Evolutionary conservation across 352 stramenopile species (phyloP), one percentile per base, ranked within the genome.

Genomic region (Phytophthora hibernalis): DNA sequence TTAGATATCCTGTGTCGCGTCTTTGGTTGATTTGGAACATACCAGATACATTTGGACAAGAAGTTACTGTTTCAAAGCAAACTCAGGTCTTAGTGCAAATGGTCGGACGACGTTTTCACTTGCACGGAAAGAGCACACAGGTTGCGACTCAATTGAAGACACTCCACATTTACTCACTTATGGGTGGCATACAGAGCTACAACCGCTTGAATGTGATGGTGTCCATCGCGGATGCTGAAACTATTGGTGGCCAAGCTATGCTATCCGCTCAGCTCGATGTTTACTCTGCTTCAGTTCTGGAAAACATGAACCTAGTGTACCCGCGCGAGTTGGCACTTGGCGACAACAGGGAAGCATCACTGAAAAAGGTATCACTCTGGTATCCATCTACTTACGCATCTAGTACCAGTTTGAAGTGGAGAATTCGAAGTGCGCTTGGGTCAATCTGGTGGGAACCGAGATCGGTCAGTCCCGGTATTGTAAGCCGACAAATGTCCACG

Each of bases 21-120:
- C 37, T 54, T n/a, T 71, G 63, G 63, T 35, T 66, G 33, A 44
- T 71, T 40, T 71, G 63, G 63, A 71, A 71, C 38, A 43, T 61
- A n/a, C 55, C 63, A 18, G 20, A 37, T 11, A 45, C 30, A 31
- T 66, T 71, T 18, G 22, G 43, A 22, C 38, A 61, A n/a, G 42
- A 31, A 5, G 16, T 66, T 35, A 11, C 22, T 10, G 40, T 45
- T 22, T 22, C 16, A 28, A 55, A 38, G 22, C 35, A 21, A 20
- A 54, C 12, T 18, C 20, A 35, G 11, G 47, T 69, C 1, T 54
- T 38, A 28, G 31, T 64, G 11, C 53, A 62, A 55, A 63, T 13
- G 12, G 47, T 49, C 22, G 38, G n/a, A 18, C 61, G 53, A 37
- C 37, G 20, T 18, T 62, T 69, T 54, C 61, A 49, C 16, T 31